Evolutionary conservation across 306 rosid species (phyloP).

Genomic region (Cucumis melo): DNA sequence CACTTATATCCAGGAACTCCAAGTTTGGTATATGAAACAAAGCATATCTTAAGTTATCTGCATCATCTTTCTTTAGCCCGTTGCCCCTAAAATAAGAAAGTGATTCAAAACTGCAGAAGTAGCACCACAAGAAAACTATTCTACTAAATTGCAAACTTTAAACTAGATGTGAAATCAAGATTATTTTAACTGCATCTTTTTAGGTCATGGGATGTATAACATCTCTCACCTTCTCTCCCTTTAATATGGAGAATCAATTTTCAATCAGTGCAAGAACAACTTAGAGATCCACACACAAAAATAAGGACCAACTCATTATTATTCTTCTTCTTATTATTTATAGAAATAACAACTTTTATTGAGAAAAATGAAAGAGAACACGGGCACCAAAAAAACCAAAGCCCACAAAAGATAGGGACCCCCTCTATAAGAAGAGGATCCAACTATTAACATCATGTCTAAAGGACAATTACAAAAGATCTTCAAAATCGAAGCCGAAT

Average conservation of each 20-base stretch:
- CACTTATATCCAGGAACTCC: slow-evolving; percentile 88
- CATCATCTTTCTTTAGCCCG: slow-evolving; percentile 48
- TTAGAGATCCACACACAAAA: background rate
- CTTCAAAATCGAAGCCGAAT: too few relatives aligned
- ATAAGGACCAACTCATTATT: background rate
- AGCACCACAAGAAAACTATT: slow-evolving; percentile 6
- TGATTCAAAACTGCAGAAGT: background rate
- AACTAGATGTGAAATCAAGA: background rate
- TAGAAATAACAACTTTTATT: too few relatives aligned
- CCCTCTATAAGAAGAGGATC: too few relatives aligned
- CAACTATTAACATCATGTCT: too few relatives aligned
- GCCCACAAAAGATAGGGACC: too few relatives aligned
- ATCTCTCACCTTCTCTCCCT: background rate
- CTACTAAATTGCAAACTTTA: background rate
- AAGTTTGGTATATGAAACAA: slow-evolving; percentile 47
- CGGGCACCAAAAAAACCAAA: too few relatives aligned
- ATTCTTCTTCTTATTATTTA: too few relatives aligned
- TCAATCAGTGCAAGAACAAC: background rate
- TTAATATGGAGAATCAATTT: background rate
- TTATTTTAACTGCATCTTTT: background rate
- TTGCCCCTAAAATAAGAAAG: slow-evolving; percentile 41
- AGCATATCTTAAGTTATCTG: slow-evolving; percentile 46
- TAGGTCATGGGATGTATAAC: background rate
- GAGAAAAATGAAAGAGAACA: too few relatives aligned
- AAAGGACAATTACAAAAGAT: too few relatives aligned